Evolutionary conservation across 345 rosid genomes (phyloP), one percentile per base, ranked within the genome.

Genomic region (Rubroshorea leprosula): DNA sequence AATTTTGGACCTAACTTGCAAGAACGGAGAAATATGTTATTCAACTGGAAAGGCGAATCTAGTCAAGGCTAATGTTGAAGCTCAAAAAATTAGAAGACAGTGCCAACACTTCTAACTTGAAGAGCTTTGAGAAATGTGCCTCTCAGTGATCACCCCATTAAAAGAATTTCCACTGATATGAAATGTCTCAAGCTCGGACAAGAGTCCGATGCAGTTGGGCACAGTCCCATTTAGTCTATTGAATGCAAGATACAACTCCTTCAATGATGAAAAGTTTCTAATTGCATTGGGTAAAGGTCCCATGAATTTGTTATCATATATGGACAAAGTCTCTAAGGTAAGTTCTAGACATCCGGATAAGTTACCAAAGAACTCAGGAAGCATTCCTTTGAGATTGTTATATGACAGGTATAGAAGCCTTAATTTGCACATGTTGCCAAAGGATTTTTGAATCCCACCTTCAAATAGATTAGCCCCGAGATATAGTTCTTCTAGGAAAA

Each of bases 1-100:
- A 79, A 79, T 7, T 1, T 10, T 16, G 73, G 70, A 7, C 81
- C 78, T 13, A 69, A 9, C 23, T 44, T 23, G 56, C 74, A 65
- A 14, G 72, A 72, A 0, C 21, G 7, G 25, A 79, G 4, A 0
- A 10, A 5, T 20, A 79, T 18, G 3, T 0, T 0, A 5, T 18
- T 6, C 14, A 75, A 56, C 25, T 64, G 66, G 18, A 68, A 75
- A 22, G 76, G 72, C 23, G 76, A 29, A 53, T 3, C 75, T 75
- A 78, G 9, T 65, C 45, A 9, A 48, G 2, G 4, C 55, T 59
- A 11, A 72, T 29, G 7, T 63, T 57, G 49, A 71, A 24, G n/a
- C 23, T 22, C 20, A 74, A 15, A 13, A 59, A 45, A 29, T 75
- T 78, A 4, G 5, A 20, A 38, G 72, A 45, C 3, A 54, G 24